Conservation (phyloP, 306 rosid species). For the Prunus mume region DNA sequence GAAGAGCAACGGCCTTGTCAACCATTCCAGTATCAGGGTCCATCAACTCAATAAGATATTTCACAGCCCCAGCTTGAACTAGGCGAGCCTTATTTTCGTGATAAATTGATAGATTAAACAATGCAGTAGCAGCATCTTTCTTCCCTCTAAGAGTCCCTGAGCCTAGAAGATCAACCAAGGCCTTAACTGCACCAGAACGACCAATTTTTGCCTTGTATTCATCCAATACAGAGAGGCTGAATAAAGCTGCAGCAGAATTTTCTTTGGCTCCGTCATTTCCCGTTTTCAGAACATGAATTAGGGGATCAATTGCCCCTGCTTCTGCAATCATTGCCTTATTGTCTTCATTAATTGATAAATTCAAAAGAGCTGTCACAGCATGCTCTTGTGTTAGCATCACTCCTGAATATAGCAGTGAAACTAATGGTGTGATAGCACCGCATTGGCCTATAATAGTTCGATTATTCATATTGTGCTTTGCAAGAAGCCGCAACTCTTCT, state of each 20-base stretch:
- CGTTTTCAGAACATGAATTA: conserved; percentile 72
- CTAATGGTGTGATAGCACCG: conserved; percentile 63
- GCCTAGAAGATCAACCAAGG: conserved; percentile 80
- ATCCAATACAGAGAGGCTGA: conserved; percentile 81
- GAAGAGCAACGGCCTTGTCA: conserved; percentile 89
- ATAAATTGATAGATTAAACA: conserved; percentile 79
- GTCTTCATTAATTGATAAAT: conserved; percentile 68
- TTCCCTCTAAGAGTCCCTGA: conserved; percentile 85
- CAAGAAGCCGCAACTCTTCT: conserved; percentile 79
- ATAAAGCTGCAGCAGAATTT: conserved; percentile 87
- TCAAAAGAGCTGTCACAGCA: conserved; percentile 89
- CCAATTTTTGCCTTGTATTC: conserved; percentile 84
- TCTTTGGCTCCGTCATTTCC: conserved; percentile 83
- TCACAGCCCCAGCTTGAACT: conserved; percentile 91
- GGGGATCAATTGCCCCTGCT: conserved; percentile 79
- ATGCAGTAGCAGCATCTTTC: conserved; percentile 95
- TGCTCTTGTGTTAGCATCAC: conserved; percentile 73
- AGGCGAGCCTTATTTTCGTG: conserved; percentile 91
- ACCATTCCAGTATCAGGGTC: conserved; percentile 73
- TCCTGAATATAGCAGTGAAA: conserved; percentile 66
- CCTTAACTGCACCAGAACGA: conserved; percentile 83
- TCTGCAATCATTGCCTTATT: conserved; percentile 79
- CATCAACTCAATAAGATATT: conserved; percentile 65
- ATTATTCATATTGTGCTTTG: conserved; percentile 76
- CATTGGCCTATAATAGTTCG: conserved; percentile 64